Conservation (phyloP, 1,284 basidiomycete genomes). For the Uromyces viciae-fabae region DNA sequence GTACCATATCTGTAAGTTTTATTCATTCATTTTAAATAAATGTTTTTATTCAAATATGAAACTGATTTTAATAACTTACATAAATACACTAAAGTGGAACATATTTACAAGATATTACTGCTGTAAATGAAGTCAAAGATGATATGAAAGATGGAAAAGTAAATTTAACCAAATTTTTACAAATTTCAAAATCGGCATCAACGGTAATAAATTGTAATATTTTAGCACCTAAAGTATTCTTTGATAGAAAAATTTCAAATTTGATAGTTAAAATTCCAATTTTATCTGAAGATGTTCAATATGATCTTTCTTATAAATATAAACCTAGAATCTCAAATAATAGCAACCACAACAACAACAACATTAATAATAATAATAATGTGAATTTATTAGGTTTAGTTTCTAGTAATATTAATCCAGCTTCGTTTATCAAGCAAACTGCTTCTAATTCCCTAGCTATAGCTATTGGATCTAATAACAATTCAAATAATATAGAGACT, state of each 20-base stretch:
- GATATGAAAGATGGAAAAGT: conserved; percentile 52
- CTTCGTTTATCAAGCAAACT: no score
- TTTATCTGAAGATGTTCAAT: conserved; percentile 44
- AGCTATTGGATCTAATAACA: no score
- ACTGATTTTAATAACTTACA: neutral
- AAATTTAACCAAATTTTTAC: conserved; percentile 53
- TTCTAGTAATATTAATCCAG: no score
- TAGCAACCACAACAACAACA: neutral
- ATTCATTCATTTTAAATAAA: neutral
- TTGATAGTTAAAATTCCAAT: conserved; percentile 47
- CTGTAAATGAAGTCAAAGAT: conserved; percentile 51
- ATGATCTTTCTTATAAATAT: conserved; percentile 40
- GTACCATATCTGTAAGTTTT: conserved; percentile 52
- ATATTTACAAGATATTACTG: conserved; percentile 53
- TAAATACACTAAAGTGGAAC: conserved; percentile 52
- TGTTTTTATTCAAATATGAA: neutral
- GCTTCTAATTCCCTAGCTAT: no score
- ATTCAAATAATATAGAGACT: no score
- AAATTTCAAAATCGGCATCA: conserved; percentile 50
- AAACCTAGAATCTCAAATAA: conserved; percentile 9
- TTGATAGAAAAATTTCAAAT: conserved; percentile 47
- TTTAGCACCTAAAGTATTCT: conserved; percentile 47
- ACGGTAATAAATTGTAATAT: conserved; percentile 50
- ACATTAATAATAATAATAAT: neutral
- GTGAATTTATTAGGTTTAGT: no score